These are phyloP conservation scores for Starmera stellimalicola DNA, from an alignment of 1,139 yeast species.

Conservation along the genomic window DNA sequence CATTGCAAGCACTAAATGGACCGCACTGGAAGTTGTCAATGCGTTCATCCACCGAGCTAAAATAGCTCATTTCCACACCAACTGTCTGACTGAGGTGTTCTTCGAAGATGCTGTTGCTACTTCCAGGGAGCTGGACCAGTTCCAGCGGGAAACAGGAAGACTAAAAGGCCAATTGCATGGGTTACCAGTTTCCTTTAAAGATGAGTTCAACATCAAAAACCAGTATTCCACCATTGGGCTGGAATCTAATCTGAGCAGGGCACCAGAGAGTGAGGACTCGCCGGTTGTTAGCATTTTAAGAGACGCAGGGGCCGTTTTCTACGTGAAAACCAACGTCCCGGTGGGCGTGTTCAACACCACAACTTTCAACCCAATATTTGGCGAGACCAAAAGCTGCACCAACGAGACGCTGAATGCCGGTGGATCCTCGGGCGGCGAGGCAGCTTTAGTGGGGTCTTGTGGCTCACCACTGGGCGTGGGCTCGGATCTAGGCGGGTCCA, in stretches of 20 bases:
- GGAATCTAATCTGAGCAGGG: slow-evolving; percentile 25
- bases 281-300: slow-evolving; percentile 32
- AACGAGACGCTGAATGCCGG: slow-evolving; percentile 39
- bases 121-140: slow-evolving; percentile 6
- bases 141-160: slow-evolving; percentile 17
- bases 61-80: slow-evolving; percentile 39
- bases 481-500: slow-evolving; percentile 58
- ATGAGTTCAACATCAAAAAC: slow-evolving; percentile 39
- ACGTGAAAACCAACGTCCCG: slow-evolving; percentile 51
- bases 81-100: slow-evolving; percentile 28
- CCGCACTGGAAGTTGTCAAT: slow-evolving; percentile 31
- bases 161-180: slow-evolving; percentile 32
- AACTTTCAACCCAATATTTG: slow-evolving; percentile 36
- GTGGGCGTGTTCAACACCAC: slow-evolving; percentile 47
- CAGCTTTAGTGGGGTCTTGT: slow-evolving; percentile 40
- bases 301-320: slow-evolving; percentile 43
- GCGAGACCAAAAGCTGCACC: slow-evolving; percentile 38
- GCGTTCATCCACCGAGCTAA: slow-evolving; percentile 48
- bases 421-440: slow-evolving; percentile 60
- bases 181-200: slow-evolving; percentile 45
- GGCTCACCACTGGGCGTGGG: slow-evolving; percentile 51
- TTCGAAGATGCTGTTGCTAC: slow-evolving; percentile 6
- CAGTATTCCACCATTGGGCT: slow-evolving; percentile 36
- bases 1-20: slow-evolving; percentile 18
- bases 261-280: slow-evolving; percentile 30